phyloP scores from a whole-genome alignment of 164 flowering plant species.

The Cinnamomum chago region DNA sequence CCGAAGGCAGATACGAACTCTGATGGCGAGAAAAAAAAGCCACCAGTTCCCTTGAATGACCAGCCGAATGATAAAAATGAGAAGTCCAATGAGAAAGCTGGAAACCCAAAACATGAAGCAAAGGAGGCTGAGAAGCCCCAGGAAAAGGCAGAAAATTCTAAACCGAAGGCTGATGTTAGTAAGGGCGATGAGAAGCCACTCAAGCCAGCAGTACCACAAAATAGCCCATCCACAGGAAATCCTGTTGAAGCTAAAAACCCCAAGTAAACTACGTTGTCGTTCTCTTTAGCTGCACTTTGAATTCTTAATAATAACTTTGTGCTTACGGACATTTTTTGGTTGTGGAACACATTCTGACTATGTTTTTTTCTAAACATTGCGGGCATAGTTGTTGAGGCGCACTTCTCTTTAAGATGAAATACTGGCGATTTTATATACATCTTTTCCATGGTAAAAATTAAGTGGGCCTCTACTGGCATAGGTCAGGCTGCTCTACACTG shows the following conservation, averaged over 20 bases:
- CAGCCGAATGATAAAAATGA: not conserved
- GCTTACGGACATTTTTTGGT: not conserved
- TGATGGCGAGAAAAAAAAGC: constrained; percentile 7
- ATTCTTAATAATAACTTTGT: not conserved
- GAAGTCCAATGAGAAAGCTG: not conserved
- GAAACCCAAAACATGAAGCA: not conserved
- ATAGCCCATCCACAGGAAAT: constrained; percentile 1
- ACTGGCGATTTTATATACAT: too few species aligned
- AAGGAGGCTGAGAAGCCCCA: constrained; percentile 18
- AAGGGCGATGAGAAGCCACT: not conserved
- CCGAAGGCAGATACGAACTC: constrained; percentile 13
- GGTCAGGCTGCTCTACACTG: too few species aligned
- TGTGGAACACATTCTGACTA: too few species aligned
- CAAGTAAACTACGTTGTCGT: not conserved
- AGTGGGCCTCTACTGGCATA: too few species aligned
- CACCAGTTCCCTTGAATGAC: constrained; percentile 7
- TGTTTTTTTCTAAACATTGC: too few species aligned
- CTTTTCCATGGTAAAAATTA: too few species aligned
- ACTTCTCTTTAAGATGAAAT: too few species aligned
- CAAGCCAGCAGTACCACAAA: constrained; percentile 1
- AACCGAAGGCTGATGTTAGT: constrained; percentile 14
- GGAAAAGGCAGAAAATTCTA: constrained; percentile 29
- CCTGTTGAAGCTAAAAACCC: constrained; percentile 19
- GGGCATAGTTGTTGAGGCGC: too few species aligned
- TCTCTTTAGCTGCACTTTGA: constrained; percentile 1